Base-by-base conservation (phyloP, 2,329 filamentous ascomycete species). In the Colletotrichum nymphaeae region DNA sequence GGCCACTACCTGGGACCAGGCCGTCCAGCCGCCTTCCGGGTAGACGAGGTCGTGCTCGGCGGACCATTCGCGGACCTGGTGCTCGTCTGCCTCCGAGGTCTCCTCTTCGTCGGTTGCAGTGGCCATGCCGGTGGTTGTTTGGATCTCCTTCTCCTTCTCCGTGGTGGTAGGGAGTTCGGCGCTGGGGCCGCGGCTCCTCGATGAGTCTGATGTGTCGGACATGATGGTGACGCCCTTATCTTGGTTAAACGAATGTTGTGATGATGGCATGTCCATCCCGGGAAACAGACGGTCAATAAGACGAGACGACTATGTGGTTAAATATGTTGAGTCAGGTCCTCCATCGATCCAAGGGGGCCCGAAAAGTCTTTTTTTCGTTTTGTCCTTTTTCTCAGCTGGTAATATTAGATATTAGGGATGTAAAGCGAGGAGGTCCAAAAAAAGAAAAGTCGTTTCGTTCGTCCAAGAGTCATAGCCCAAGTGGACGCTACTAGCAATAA, bases 1-100 rank as follows among this genome's bases (percentile, higher is more conserved):
- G 7, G 86, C 85, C 24, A 86, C 59, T 9, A 89, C 86, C 76
- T 89, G 88, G 1, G 81, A 83, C 88, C 88, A 89, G 19, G 87
- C 88, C 16, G 78, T 74, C 62, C 83, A 75, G 14, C 87, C 87
- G 30, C 87, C 86, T 58, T 88, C 85, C 0, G 86, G 87, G 2
- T 72, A 75, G 57, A 72, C 67, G 49, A 75, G 62, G 58, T 70
- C 67, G 26, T 67, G 63, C 59, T 74, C 69, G 4, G 72, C 63
- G 22, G 68, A 72, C 69, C 68, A 74, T 28, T 63, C 68, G 19
- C 58, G 63, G 22, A 37, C 22, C 6, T 49, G 19, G 8, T 55
- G 62, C 9, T 62, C 62, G n/a, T 42, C 37, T 19, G 32, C 32
- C 32, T 5, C 32, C 11, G 32, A 35, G 32, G 32, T 35, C 11